Evolutionary conservation across 2,329 filamentous ascomycete species (phyloP).

Genomic region (Aureobasidium sp.): DNA sequence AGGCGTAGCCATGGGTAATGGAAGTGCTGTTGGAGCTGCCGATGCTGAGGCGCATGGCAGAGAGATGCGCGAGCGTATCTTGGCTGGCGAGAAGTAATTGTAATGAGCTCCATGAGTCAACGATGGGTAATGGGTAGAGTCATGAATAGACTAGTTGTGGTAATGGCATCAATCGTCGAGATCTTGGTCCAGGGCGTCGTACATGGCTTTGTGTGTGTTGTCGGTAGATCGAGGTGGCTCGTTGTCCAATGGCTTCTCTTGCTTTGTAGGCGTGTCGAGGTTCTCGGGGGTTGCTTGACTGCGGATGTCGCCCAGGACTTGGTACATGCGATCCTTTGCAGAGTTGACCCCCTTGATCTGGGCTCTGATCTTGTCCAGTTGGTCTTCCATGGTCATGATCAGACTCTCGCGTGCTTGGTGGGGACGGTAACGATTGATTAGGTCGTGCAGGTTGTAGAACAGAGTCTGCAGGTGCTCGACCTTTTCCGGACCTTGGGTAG

Average conservation of each 20-base stretch:
- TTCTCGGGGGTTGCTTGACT: not conserved
- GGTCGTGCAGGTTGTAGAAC: slow-evolving; percentile 84
- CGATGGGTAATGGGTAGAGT: not conserved
- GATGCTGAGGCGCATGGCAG: slow-evolving; percentile 14
- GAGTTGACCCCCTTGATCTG: slow-evolving; percentile 64
- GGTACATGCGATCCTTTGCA: slow-evolving; percentile 63
- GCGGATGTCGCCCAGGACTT: slow-evolving; percentile 33
- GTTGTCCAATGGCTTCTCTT: not conserved
- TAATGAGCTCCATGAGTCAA: not conserved
- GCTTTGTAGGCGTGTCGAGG: not conserved
- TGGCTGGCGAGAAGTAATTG: slow-evolving; percentile 13
- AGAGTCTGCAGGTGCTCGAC: slow-evolving; percentile 70
- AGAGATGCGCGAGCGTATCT: slow-evolving; percentile 20
- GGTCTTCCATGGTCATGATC: slow-evolving; percentile 80
- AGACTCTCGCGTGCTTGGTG: slow-evolving; percentile 86
- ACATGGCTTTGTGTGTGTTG: slow-evolving; percentile 12
- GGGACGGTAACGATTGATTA: slow-evolving; percentile 89
- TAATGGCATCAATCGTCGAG: slow-evolving; percentile 10
- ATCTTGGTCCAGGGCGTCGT: slow-evolving; percentile 14
- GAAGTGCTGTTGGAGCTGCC: slow-evolving; percentile 13
- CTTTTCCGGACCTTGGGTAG: slow-evolving; percentile 58
- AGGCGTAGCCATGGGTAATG: slow-evolving; percentile 18
- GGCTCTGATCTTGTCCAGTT: slow-evolving; percentile 60
- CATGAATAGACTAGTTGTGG: not conserved
- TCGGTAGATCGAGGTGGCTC: not conserved